Conservation (phyloP, 169 alveolate genomes). For the Eimeria praecox region DNA sequence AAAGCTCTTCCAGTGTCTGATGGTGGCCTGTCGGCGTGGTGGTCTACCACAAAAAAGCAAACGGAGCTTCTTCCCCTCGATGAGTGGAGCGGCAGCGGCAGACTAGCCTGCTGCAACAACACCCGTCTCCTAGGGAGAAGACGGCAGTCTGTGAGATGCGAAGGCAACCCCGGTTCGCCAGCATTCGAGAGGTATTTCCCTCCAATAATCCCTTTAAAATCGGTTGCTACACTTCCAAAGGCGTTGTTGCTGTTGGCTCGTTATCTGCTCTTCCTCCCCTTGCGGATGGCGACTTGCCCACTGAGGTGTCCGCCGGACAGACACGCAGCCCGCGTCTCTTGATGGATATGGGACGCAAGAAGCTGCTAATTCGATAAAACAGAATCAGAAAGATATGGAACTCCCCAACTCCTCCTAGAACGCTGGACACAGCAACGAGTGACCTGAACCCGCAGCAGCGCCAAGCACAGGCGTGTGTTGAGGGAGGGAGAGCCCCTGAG, state of each 20-base stretch:
- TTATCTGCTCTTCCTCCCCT: not conserved
- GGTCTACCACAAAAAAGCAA: not conserved
- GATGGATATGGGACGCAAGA: not conserved
- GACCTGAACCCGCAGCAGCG: slow-evolving; percentile 58
- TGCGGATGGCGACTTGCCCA: not conserved
- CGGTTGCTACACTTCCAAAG: not conserved
- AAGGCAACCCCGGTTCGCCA: slow-evolving; percentile 19
- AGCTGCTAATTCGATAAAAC: slow-evolving; percentile 10
- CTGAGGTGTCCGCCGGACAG: not conserved
- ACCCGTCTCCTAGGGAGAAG: not conserved
- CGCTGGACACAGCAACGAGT: slow-evolving; percentile 49
- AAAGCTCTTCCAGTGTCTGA: not conserved
- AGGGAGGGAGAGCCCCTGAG: not conserved
- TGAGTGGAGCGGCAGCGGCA: not conserved
- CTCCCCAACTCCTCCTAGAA: slow-evolving; percentile 17
- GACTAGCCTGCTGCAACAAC: not conserved
- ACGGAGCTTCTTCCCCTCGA: not conserved
- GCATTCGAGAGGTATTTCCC: not conserved
- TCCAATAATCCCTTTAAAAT: slow-evolving; percentile 13
- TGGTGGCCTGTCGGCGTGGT: not conserved
- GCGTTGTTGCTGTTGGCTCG: not conserved
- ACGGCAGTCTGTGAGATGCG: not conserved
- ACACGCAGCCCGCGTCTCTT: not conserved
- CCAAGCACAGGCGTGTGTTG: slow-evolving; percentile 30
- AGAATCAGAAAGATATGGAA: not conserved